These are phyloP conservation scores for Trichoderma virens DNA, from an alignment of 495 filamentous ascomycete species.

Conservation along the genomic window DNA sequence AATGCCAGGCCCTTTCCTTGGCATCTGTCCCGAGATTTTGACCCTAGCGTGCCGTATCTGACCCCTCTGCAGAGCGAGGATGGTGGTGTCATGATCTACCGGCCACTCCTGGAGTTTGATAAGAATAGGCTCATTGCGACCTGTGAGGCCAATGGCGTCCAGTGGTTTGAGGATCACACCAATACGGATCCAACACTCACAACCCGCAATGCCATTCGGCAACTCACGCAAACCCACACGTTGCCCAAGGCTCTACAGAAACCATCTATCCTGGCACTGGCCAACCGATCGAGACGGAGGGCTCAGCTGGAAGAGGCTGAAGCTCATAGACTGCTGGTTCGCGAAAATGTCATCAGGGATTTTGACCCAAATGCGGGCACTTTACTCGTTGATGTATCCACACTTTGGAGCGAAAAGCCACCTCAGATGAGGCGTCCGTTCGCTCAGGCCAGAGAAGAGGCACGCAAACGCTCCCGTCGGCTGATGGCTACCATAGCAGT, in stretches of 20 bases:
- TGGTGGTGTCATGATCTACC: slow-evolving; percentile 62
- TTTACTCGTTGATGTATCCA: slow-evolving; percentile 22
- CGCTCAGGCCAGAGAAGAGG: slow-evolving; percentile 17
- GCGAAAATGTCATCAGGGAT: slow-evolving; percentile 24
- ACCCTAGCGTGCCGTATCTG: slow-evolving; percentile 19
- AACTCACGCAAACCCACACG: slow-evolving; percentile 46
- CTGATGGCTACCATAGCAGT: slow-evolving; percentile 32
- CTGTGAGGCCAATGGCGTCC: slow-evolving; percentile 53
- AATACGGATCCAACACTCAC: slow-evolving; percentile 75
- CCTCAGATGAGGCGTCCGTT: slow-evolving; percentile 14
- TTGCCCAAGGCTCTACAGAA: slow-evolving; percentile 66
- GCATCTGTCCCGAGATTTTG: slow-evolving; percentile 12
- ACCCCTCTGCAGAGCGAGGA: slow-evolving; percentile 43
- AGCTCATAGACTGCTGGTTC: slow-evolving; percentile 23
- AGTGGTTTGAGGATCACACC: slow-evolving; percentile 80
- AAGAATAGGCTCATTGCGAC: slow-evolving; percentile 69
- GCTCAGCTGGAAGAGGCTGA: slow-evolving; percentile 27
- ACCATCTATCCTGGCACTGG: slow-evolving; percentile 51
- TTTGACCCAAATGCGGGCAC: slow-evolving; percentile 37
- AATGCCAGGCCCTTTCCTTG: not conserved
- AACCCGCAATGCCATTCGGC: slow-evolving; percentile 68
- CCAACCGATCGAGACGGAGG: slow-evolving; percentile 28
- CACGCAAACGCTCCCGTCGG: slow-evolving; percentile 25
- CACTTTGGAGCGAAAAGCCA: not conserved
- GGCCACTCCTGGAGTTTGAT: slow-evolving; percentile 66